Percentiles rank a stretch among this genome's conserved stretches.
Evolutionary conservation across 805 yeast genomes (phyloP).

Genomic region (Cephaloascus albidus): DNA sequence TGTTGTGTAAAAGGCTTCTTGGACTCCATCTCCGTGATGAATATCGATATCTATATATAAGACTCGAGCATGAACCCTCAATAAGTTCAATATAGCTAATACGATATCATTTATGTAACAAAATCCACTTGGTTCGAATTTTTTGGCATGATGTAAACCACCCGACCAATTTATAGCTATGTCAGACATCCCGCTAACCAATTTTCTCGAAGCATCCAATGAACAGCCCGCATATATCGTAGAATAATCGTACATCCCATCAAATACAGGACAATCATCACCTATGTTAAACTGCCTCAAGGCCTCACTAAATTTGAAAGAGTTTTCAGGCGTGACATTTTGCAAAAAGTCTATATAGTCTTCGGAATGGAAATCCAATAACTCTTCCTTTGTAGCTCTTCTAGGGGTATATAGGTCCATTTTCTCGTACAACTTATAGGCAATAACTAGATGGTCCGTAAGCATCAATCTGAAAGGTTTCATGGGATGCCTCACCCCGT

Average conservation of each 20-base stretch:
- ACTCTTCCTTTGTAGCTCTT: conserved; percentile 72
- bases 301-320: conserved; percentile 45
- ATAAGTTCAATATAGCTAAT: conserved; percentile 71
- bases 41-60: conserved; percentile 90
- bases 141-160: conserved; percentile 94
- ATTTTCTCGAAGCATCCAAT: conserved; percentile 82
- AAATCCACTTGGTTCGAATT: conserved; percentile 89
- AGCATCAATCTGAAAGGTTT: conserved; percentile 91
- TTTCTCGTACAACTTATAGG: conserved; percentile 75
- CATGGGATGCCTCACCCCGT: conserved; percentile 97
- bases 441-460: conserved; percentile 83
- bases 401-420: conserved; percentile 88
- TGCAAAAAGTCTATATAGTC: conserved; percentile 77
- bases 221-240: conserved; percentile 90
- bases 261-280: conserved; percentile 91
- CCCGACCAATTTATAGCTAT: conserved; percentile 96
- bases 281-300: conserved; percentile 78
- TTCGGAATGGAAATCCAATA: conserved; percentile 74
- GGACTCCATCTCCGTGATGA: conserved; percentile 98
- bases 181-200: conserved; percentile 81
- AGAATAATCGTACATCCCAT: conserved; percentile 88
- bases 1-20: conserved; percentile 91
- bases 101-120: conserved; percentile 95
- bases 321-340: conserved; percentile 67
- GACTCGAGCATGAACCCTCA: conserved; percentile 87